Conservation (phyloP, 2,329 filamentous ascomycete genomes). For the Fusarium sp. region DNA sequence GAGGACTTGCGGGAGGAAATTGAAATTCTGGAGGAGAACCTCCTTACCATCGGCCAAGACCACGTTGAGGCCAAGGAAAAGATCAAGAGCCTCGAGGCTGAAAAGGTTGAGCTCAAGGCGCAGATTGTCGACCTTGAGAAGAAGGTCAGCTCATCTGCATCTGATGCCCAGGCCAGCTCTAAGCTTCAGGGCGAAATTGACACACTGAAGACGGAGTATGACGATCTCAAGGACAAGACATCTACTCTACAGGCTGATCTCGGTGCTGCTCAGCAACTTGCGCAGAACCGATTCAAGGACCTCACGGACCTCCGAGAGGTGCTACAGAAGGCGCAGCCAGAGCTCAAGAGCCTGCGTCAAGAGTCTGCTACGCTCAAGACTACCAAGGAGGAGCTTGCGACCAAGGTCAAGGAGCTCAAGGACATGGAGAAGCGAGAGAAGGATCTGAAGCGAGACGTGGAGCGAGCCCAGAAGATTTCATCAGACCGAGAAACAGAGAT, state of each 20-base stretch:
- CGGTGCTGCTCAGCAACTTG: slow-evolving; percentile 85
- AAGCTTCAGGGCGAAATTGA: slow-evolving; percentile 73
- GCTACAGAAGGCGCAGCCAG: slow-evolving; percentile 86
- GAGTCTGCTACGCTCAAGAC: slow-evolving; percentile 81
- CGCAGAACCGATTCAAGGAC: slow-evolving; percentile 89
- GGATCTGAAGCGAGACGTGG: slow-evolving; percentile 81
- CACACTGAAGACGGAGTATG: slow-evolving; percentile 64
- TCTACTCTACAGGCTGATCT: slow-evolving; percentile 83
- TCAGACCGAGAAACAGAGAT: slow-evolving; percentile 83
- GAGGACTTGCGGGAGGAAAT: slow-evolving; percentile 88
- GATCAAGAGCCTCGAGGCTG: slow-evolving; percentile 75
- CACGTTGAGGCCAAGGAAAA: slow-evolving; percentile 86
- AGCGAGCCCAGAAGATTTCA: slow-evolving; percentile 75
- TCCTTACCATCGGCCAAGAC: slow-evolving; percentile 83
- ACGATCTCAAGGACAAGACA: slow-evolving; percentile 78
- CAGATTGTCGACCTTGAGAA: slow-evolving; percentile 76
- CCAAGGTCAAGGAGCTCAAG: slow-evolving; percentile 71
- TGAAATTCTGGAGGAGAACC: slow-evolving; percentile 82
- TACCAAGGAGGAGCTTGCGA: slow-evolving; percentile 78
- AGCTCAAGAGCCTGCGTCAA: slow-evolving; percentile 81
- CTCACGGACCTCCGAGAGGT: slow-evolving; percentile 83
- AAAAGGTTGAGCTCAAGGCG: slow-evolving; percentile 75
- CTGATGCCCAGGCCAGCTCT: slow-evolving; percentile 58
- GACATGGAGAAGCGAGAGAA: slow-evolving; percentile 85
- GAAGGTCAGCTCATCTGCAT: slow-evolving; percentile 65